These are phyloP conservation scores for Leccinum insolens DNA, from an alignment of 1,284 basidiomycete genomes.

Conservation along the genomic window DNA sequence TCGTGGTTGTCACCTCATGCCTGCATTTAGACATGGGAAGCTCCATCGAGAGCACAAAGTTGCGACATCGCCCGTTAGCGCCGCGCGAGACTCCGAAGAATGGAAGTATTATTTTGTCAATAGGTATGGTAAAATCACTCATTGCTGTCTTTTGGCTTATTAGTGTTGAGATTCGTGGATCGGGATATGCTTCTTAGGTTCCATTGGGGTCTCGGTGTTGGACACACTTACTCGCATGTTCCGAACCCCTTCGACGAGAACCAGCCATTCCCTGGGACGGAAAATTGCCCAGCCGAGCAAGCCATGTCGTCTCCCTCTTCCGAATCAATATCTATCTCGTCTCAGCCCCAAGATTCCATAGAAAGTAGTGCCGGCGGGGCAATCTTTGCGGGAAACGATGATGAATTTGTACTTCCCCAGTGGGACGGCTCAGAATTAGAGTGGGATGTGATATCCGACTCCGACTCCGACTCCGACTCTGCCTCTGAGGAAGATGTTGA, in stretches of 20 bases:
- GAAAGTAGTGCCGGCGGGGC: neutral
- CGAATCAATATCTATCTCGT: neutral
- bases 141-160: neutral
- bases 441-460: neutral
- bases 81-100: neutral
- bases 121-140: neutral
- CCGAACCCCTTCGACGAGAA: neutral
- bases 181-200: conserved; percentile 11
- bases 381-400: neutral
- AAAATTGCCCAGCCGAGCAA: neutral
- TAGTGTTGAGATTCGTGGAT: conserved; percentile 10
- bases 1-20: neutral
- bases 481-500: neutral
- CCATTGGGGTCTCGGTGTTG: conserved; percentile 9
- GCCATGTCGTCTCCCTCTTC: neutral
- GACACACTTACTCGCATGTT: conserved; percentile 1
- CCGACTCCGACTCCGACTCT: neutral
- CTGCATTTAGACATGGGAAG: neutral
- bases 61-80: no score
- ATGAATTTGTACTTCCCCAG: neutral
- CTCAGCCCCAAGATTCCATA: neutral
- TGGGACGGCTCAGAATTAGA: no score
- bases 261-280: neutral
- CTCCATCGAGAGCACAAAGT: neutral
- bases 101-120: conserved; percentile 2